Evolutionary conservation across 1,284 basidiomycete species (phyloP).

Genomic region (Pseudozyma thailandica): DNA sequence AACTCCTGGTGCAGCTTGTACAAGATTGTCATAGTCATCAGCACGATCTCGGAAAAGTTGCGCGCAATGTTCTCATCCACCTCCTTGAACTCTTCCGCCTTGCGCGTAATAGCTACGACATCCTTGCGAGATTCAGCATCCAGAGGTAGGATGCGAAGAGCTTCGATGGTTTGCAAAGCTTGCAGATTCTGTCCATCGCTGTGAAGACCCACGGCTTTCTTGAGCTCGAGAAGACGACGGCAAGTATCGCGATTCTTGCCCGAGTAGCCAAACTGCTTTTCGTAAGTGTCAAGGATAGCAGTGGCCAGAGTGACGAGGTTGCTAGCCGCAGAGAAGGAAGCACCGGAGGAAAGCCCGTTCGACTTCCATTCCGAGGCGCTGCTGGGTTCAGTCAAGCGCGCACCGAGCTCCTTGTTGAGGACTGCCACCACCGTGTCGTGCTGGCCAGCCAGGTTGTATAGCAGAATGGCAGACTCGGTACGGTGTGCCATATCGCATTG

Average conservation of each 20-base stretch:
- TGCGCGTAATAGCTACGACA: conserved; percentile 82
- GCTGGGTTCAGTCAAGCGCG: conserved; percentile 68
- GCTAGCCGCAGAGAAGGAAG: conserved; percentile 74
- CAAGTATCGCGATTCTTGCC: conserved; percentile 78
- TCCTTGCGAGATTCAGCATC: conserved; percentile 75
- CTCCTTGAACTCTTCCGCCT: conserved; percentile 89
- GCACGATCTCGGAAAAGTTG: conserved; percentile 87
- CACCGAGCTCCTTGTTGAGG: conserved; percentile 88
- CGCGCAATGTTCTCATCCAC: conserved; percentile 85
- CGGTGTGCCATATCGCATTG: conserved; percentile 77
- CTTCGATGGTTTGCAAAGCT: conserved; percentile 86
- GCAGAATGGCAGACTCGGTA: conserved; percentile 88
- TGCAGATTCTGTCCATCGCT: conserved; percentile 78
- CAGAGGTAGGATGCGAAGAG: conserved; percentile 87
- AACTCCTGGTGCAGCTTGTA: conserved; percentile 70
- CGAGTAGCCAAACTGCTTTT: conserved; percentile 76
- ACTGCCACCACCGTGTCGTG: conserved; percentile 88
- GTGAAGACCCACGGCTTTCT: conserved; percentile 83
- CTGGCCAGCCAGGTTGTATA: conserved; percentile 94
- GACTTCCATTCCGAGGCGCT: conserved; percentile 41
- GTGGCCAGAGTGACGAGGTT: conserved; percentile 81
- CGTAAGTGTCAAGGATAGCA: conserved; percentile 87
- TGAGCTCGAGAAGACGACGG: conserved; percentile 78
- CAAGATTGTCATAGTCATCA: conserved; percentile 93
- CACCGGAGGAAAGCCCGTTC: conserved; percentile 34